A percentile compares a stretch with the other conserved stretches of the same genome.
These are phyloP conservation scores for Cercospora nicotianae DNA, from an alignment of 2,329 filamentous ascomycete genomes.

Conservation along the genomic window DNA sequence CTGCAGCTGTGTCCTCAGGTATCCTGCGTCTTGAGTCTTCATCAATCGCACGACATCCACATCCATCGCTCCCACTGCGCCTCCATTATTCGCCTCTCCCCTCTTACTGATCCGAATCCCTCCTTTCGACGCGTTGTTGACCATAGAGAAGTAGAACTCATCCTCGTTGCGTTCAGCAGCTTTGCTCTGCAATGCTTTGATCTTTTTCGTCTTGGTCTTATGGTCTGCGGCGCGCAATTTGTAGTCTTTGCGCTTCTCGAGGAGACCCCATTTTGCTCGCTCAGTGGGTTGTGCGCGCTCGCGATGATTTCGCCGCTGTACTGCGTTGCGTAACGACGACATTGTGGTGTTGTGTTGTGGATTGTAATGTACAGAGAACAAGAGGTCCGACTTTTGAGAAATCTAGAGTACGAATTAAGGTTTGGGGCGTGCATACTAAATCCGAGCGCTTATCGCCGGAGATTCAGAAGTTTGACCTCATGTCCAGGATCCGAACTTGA, in stretches of 20 bases:
- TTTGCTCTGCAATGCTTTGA: conserved; percentile 60
- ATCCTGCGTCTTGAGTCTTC: conserved; percentile 66
- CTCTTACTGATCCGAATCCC: conserved; percentile 49
- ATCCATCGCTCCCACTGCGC: conserved; percentile 44
- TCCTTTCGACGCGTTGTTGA: conserved; percentile 53
- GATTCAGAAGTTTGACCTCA: conserved; percentile 10
- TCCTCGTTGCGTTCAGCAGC: conserved; percentile 63
- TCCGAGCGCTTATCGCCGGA: conserved; percentile 7
- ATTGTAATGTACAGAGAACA: background rate
- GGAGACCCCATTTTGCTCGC: conserved; percentile 80
- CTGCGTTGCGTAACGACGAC: conserved; percentile 62
- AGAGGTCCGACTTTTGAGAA: conserved; percentile 12
- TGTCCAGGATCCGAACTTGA: background rate
- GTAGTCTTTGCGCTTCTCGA: conserved; percentile 93
- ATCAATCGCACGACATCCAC: conserved; percentile 62
- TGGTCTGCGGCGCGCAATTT: conserved; percentile 64
- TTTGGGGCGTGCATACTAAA: background rate
- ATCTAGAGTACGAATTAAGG: conserved; percentile 11
- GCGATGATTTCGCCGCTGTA: conserved; percentile 80
- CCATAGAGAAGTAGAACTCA: conserved; percentile 67
- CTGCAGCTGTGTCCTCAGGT: conserved; percentile 60
- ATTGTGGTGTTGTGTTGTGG: conserved; percentile 38
- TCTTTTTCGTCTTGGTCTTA: conserved; percentile 60
- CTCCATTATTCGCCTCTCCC: conserved; percentile 43
- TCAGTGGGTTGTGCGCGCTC: conserved; percentile 86